Percentiles rank a stretch among this genome's conserved stretches.
phyloP scores from a whole-genome alignment of 1,139 yeast species.

The Magnusiomyces tetraspermus region DNA sequence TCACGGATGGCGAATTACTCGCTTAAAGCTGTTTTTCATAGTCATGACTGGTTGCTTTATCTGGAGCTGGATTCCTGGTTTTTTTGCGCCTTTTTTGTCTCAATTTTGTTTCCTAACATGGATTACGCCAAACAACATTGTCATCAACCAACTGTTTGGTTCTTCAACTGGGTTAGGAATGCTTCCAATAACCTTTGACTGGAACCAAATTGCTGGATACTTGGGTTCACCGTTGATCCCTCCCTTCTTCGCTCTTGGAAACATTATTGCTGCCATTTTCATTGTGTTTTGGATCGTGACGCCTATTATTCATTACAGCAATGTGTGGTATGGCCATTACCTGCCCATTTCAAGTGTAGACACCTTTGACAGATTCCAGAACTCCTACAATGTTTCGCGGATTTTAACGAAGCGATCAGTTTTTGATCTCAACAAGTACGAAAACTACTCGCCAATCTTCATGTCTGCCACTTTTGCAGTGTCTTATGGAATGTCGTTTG shows the following conservation, averaged over 20 bases:
- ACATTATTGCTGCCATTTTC: slow-evolving; percentile 41
- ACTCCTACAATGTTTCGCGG: slow-evolving; percentile 36
- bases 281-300: slow-evolving; percentile 39
- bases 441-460: slow-evolving; percentile 50
- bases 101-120: slow-evolving; percentile 47
- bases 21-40: slow-evolving; percentile 40
- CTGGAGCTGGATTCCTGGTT: slow-evolving; percentile 53
- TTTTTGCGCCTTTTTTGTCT: slow-evolving; percentile 43
- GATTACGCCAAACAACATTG: slow-evolving; percentile 46
- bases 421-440: slow-evolving; percentile 42
- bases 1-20: slow-evolving; percentile 46
- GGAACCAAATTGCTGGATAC: slow-evolving; percentile 48
- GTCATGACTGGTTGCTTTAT: slow-evolving; percentile 36
- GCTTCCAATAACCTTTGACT: slow-evolving; percentile 52
- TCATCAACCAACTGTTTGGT: slow-evolving; percentile 56
- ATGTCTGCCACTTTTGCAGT: slow-evolving; percentile 56
- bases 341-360: slow-evolving; percentile 41
- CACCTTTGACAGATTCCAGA: slow-evolving; percentile 40
- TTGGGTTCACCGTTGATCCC: slow-evolving; percentile 60
- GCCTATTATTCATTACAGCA: slow-evolving; percentile 43
- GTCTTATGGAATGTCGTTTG: slow-evolving; percentile 55
- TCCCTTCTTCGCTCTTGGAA: slow-evolving; percentile 49
- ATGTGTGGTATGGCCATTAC: slow-evolving; percentile 44
- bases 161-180: slow-evolving; percentile 51
- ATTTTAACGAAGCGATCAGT: slow-evolving; percentile 39